Percentiles rank a stretch among this genome's conserved stretches.
Evolutionary conservation across 2,329 filamentous ascomycete species (phyloP).

Genomic region (Cercospora sp.): DNA sequence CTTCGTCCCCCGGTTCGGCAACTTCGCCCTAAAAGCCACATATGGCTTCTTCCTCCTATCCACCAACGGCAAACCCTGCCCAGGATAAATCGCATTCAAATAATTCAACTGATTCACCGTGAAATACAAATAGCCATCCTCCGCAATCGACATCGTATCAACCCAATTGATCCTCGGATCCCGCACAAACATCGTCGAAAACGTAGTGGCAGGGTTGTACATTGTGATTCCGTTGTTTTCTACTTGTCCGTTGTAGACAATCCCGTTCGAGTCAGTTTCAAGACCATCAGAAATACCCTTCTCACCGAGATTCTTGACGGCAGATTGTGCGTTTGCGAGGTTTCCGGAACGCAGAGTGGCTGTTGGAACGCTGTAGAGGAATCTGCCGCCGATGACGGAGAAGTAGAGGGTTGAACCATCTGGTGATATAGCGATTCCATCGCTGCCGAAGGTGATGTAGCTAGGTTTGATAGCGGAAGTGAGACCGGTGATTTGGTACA

Average conservation of each 20-base stretch:
- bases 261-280: slow-evolving; percentile 51
- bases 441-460: slow-evolving; percentile 46
- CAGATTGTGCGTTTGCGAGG: slow-evolving; percentile 46
- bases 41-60: slow-evolving; percentile 26
- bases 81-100: slow-evolving; percentile 25
- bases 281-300: slow-evolving; percentile 53
- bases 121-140: slow-evolving; percentile 53
- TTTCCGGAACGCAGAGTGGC: slow-evolving; percentile 39
- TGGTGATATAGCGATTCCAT: slow-evolving; percentile 51
- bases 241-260: slow-evolving; percentile 51
- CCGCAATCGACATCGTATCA: slow-evolving; percentile 43
- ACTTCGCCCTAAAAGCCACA: slow-evolving; percentile 24
- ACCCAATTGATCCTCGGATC: slow-evolving; percentile 52
- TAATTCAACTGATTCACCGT: slow-evolving; percentile 35
- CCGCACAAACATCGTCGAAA: slow-evolving; percentile 45
- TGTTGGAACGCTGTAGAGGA: slow-evolving; percentile 48
- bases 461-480: slow-evolving; percentile 36
- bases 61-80: slow-evolving; percentile 21
- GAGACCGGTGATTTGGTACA: slow-evolving; percentile 39
- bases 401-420: slow-evolving; percentile 50
- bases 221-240: slow-evolving; percentile 51
- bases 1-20: slow-evolving; percentile 24
- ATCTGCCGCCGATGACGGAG: slow-evolving; percentile 44
- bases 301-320: slow-evolving; percentile 46
- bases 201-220: slow-evolving; percentile 47